phyloP scores from a whole-genome alignment of 1,139 yeast genomes.

The Geotrichum histeridarum region DNA sequence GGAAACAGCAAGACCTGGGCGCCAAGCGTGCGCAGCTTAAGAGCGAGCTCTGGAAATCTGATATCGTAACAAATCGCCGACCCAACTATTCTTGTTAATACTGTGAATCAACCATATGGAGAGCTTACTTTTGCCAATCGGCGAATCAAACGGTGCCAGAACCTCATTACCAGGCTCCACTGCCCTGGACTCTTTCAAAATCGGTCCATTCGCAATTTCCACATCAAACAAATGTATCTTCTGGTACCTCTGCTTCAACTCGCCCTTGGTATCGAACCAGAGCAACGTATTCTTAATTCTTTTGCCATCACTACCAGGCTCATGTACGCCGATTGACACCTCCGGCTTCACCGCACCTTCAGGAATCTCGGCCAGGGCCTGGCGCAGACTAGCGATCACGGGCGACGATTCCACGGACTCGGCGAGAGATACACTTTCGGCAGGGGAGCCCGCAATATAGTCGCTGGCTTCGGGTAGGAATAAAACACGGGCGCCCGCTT shows the following conservation, averaged over 20 bases:
- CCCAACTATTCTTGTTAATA: constrained; percentile 41
- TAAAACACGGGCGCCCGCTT: constrained; percentile 54
- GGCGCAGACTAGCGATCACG: constrained; percentile 47
- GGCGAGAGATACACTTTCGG: constrained; percentile 59
- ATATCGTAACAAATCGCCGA: constrained; percentile 81
- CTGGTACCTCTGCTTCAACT: constrained; percentile 63
- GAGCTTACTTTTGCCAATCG: constrained; percentile 45
- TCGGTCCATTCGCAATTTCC: constrained; percentile 54
- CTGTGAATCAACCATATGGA: background rate
- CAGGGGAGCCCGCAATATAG: constrained; percentile 66
- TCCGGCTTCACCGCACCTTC: constrained; percentile 33
- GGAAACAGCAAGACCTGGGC: constrained; percentile 80
- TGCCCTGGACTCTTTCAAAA: constrained; percentile 66
- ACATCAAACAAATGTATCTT: constrained; percentile 89
- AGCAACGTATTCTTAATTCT: constrained; percentile 67
- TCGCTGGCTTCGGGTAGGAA: constrained; percentile 94
- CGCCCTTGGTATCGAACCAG: constrained; percentile 64
- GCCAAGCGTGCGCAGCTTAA: constrained; percentile 60
- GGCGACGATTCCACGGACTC: constrained; percentile 46
- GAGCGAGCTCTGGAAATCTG: constrained; percentile 78
- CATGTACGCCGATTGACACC: constrained; percentile 77
- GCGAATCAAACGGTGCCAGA: constrained; percentile 53
- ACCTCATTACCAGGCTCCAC: constrained; percentile 71
- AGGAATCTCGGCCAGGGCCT: constrained; percentile 42
- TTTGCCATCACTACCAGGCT: constrained; percentile 47